phyloP scores from a whole-genome alignment of 495 filamentous ascomycete genomes.

The Niebla homalea region DNA sequence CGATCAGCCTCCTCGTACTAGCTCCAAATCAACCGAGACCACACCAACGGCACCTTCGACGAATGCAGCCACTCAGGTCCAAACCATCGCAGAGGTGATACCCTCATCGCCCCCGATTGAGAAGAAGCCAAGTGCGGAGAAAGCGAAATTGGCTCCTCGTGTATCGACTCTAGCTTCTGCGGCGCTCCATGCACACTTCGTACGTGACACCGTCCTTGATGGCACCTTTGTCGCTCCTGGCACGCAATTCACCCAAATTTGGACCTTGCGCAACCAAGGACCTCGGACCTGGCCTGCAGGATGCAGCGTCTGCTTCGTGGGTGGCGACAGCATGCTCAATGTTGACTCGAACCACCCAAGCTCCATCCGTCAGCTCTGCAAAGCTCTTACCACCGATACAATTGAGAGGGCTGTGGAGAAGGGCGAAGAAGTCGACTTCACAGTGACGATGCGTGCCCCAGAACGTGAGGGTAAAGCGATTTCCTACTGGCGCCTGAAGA shows the following conservation, averaged over 20 bases:
- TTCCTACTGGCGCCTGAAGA: constrained; percentile 92
- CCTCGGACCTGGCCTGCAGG: constrained; percentile 70
- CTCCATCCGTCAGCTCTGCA: constrained; percentile 54
- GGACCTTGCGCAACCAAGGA: constrained; percentile 82
- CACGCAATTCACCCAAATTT: constrained; percentile 72
- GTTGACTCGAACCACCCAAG: constrained; percentile 65
- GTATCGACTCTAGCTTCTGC: constrained; percentile 11
- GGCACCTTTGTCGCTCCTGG: constrained; percentile 56
- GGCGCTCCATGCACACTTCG: constrained; percentile 56
- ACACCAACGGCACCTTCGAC: constrained; percentile 30
- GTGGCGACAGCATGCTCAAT: constrained; percentile 90
- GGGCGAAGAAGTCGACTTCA: constrained; percentile 67
- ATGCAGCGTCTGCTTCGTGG: constrained; percentile 79
- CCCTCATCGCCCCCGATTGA: constrained; percentile 22
- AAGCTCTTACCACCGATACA: constrained; percentile 68
- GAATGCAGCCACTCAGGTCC: constrained; percentile 49
- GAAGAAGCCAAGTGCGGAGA: constrained; percentile 15
- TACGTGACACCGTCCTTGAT: constrained; percentile 66
- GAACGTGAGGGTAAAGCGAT: constrained; percentile 58
- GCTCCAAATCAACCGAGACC: constrained; percentile 39
- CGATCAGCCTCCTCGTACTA: constrained; percentile 33
- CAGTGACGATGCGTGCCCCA: constrained; percentile 71
- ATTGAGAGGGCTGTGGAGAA: constrained; percentile 52
- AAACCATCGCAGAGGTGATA: constrained; percentile 61
- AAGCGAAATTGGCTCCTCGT: constrained; percentile 26